Base-by-base conservation (phyloP, 2,329 filamentous ascomycete species). In the Colletotrichum gigasporum region DNA sequence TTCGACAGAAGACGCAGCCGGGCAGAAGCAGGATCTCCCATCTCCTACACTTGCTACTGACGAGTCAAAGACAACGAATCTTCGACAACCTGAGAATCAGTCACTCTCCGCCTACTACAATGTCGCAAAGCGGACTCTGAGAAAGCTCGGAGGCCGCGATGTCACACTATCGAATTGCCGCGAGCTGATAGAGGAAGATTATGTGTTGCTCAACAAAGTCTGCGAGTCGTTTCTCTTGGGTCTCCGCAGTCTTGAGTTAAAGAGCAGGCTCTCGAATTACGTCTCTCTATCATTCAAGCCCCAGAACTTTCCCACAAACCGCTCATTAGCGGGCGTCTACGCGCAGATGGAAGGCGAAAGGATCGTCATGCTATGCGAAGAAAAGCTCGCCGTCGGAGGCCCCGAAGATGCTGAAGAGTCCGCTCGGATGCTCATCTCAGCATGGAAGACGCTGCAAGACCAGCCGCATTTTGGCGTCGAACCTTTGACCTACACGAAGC, bases 311-410 rank as follows among this genome's bases (percentile, higher is more conserved):
- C 68, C 74, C 5, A 74, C 73, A 51, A 73, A 78, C 60, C 82
- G 84, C 37, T 85, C 86, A 3, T 79, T 90, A 1, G 74, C 78
- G n/a, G 85, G 85, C 0, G 79, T 87, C 2, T 82, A 78, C 64
- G 81, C 76, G 12, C 85, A 89, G 67, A 73, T 82, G 2, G 87
- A 90, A 69, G 87, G 87, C 7, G 87, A 90, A 69, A 75, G 77
- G 18, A 71, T 88, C 20, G 76, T 83, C 2, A 78, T 83, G 71
- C 70, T 78, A 3, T 86, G 80, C 79, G 80, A 83, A 18, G 71
- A 66, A 22, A 73, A 78, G 41, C 74, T 71, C 12, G 68, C 57
- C 4, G 65, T 81, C 1, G 69, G 52, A n/a, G 81, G 80, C 62
- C 71, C 69, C 24, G 74, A 77, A 4, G 67, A 72, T 5, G 72